phyloP scores from a whole-genome alignment of 2,329 filamentous ascomycete genomes.

The Emmonsiellopsis sp. region DNA sequence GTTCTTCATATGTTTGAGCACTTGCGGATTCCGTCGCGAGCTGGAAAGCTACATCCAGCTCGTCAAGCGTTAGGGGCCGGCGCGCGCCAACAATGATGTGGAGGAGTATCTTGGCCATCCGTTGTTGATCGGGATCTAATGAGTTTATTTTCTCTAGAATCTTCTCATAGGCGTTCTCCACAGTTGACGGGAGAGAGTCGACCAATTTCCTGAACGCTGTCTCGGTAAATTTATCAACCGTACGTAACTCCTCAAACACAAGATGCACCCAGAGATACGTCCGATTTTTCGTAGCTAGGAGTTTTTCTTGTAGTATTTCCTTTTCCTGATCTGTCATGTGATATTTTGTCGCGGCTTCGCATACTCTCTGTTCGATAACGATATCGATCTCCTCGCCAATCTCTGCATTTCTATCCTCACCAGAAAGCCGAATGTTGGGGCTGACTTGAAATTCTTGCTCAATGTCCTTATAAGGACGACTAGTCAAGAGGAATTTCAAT shows the following conservation, averaged over 20 bases:
- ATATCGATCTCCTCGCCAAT: slow-evolving; percentile 17
- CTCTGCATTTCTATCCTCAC: slow-evolving; percentile 11
- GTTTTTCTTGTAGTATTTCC: slow-evolving; percentile 14
- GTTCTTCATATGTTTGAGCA: background rate
- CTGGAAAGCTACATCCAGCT: background rate
- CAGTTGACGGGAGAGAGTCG: background rate
- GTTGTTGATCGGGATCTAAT: background rate
- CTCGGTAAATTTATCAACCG: slow-evolving; percentile 11
- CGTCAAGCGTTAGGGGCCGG: background rate
- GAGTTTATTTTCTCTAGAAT: background rate
- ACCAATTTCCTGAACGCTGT: background rate
- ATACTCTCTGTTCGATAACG: slow-evolving; percentile 13
- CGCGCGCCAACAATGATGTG: background rate
- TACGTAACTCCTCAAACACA: slow-evolving; percentile 3
- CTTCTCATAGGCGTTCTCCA: background rate
- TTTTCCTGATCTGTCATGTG: slow-evolving; percentile 10
- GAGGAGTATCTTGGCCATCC: background rate
- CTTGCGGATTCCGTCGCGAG: background rate
- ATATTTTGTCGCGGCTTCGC: slow-evolving; percentile 7
- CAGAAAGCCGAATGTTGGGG: slow-evolving; percentile 14
- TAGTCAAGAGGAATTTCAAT: slow-evolving; percentile 29
- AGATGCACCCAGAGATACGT: slow-evolving; percentile 35
- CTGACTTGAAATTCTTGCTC: slow-evolving; percentile 7
- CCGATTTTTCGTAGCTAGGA: slow-evolving; percentile 21
- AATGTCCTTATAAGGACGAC: slow-evolving; percentile 16